Percentiles rank a stretch among this genome's conserved stretches.
These are phyloP conservation scores for Blastobotrys peoriensis DNA, from an alignment of 805 yeast genomes.

Conservation along the genomic window DNA sequence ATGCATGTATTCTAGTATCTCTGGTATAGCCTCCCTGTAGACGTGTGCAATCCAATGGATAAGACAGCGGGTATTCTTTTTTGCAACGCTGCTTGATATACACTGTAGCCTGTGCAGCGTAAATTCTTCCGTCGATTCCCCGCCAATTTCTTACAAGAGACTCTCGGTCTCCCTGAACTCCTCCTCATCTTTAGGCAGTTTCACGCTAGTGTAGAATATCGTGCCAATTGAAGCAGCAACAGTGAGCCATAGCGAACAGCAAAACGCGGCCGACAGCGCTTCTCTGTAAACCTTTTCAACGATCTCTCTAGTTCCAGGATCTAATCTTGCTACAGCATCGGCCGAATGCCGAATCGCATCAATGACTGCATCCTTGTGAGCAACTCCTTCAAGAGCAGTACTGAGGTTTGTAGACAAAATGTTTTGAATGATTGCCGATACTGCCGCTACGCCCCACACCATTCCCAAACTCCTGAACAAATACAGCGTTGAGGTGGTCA, in stretches of 20 bases:
- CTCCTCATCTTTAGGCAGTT: neutral
- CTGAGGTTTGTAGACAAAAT: neutral
- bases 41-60: too few relatives aligned
- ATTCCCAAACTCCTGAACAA: slow-evolving; percentile 10
- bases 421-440: slow-evolving; percentile 11
- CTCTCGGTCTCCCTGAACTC: neutral
- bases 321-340: slow-evolving; percentile 3
- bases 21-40: too few relatives aligned
- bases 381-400: slow-evolving; percentile 1
- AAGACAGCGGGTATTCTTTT: too few relatives aligned
- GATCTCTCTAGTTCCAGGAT: slow-evolving; percentile 3
- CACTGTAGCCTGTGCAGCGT: too few relatives aligned
- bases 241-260: neutral
- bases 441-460: slow-evolving; percentile 13
- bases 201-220: neutral
- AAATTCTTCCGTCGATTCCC: too few relatives aligned
- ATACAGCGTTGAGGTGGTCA: slow-evolving; percentile 9
- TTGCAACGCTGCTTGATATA: too few relatives aligned
- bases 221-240: neutral
- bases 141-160: too few relatives aligned
- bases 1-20: too few relatives aligned
- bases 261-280: neutral
- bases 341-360: slow-evolving; percentile 7
- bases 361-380: slow-evolving; percentile 3
- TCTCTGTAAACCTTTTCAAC: neutral